Conservation (phyloP, 768 basidiomycete genomes). For the Boletus fagicola region DNA sequence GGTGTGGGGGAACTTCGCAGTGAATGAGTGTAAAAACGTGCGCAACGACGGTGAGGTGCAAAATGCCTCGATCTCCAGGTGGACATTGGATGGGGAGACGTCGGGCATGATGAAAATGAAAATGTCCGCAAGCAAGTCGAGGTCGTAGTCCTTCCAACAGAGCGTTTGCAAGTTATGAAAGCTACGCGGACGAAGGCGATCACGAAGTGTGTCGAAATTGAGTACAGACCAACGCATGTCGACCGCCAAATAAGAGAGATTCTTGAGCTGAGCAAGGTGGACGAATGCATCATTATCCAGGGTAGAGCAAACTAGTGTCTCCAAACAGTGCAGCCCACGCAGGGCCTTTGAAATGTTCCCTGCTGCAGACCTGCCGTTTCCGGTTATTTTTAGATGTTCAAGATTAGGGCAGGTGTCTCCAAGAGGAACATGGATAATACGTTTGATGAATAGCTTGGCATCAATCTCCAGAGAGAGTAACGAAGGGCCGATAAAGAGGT, state of each 20-base stretch:
- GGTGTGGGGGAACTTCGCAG: conserved; percentile 9
- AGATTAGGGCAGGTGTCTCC: conserved; percentile 18
- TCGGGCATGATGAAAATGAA: conserved; percentile 20
- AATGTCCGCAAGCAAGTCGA: conserved; percentile 17
- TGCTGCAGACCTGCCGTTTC: conserved; percentile 17
- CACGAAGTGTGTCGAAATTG: conserved; percentile 9
- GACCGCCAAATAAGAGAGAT: conserved; percentile 19
- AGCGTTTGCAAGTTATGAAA: conserved; percentile 19
- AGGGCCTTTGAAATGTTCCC: conserved; percentile 15
- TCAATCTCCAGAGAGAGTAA: conserved; percentile 24
- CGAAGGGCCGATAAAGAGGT: conserved; percentile 23
- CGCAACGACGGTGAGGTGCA: conserved; percentile 20
- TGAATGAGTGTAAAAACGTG: conserved; percentile 13
- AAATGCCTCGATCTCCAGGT: conserved; percentile 23
- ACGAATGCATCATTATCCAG: conserved; percentile 23
- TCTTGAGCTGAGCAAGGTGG: conserved; percentile 22
- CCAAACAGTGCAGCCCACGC: conserved; percentile 12
- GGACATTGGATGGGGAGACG: conserved; percentile 8
- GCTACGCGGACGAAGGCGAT: conserved; percentile 9
- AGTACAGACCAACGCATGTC: conserved; percentile 27
- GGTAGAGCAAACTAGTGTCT: conserved; percentile 19
- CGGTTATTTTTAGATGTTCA: conserved; percentile 21
- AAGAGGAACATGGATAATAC: conserved; percentile 10
- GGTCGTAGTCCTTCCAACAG: conserved; percentile 23
- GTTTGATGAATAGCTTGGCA: conserved; percentile 17